Percentiles rank a stretch among this genome's conserved stretches.
Conservation (phyloP, 1,139 yeast genomes). For the Meyerozyma guilliermondii region DNA sequence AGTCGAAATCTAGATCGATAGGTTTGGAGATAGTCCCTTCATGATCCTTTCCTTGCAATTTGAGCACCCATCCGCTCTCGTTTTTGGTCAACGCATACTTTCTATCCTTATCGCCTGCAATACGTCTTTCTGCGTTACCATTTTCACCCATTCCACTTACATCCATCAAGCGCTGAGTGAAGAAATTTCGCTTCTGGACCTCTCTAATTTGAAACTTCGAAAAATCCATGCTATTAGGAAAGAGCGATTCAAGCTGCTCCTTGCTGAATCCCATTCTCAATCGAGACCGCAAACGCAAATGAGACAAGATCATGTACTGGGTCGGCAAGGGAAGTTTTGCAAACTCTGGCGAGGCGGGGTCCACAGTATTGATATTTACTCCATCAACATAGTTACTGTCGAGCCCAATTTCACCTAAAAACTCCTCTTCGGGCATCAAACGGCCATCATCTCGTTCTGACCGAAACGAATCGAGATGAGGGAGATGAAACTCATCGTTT, state of each 20-base stretch:
- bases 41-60: constrained; percentile 43
- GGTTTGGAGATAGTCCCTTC: constrained; percentile 39
- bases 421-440: constrained; percentile 68
- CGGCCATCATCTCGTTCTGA: constrained; percentile 56
- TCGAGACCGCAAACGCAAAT: constrained; percentile 76
- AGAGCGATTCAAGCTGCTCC: constrained; percentile 74
- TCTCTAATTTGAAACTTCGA: constrained; percentile 89
- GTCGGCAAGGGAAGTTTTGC: constrained; percentile 67
- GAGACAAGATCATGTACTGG: constrained; percentile 83
- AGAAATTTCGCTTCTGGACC: constrained; percentile 86
- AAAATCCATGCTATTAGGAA: constrained; percentile 84
- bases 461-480: constrained; percentile 45
- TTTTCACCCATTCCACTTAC: constrained; percentile 78
- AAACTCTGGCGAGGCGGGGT: constrained; percentile 67
- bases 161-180: constrained; percentile 83
- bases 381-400: constrained; percentile 67
- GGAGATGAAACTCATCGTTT: constrained; percentile 83
- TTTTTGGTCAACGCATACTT: constrained; percentile 73
- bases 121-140: constrained; percentile 46
- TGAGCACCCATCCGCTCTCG: constrained; percentile 83
- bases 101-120: constrained; percentile 81
- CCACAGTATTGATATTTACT: constrained; percentile 62
- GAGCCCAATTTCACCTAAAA: constrained; percentile 48
- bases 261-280: constrained; percentile 93
- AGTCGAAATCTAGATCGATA: constrained; percentile 29